Evolutionary conservation across 306 rosid genomes (phyloP), one percentile per base, ranked within the genome.

Genomic region (Clitoria ternatea): DNA sequence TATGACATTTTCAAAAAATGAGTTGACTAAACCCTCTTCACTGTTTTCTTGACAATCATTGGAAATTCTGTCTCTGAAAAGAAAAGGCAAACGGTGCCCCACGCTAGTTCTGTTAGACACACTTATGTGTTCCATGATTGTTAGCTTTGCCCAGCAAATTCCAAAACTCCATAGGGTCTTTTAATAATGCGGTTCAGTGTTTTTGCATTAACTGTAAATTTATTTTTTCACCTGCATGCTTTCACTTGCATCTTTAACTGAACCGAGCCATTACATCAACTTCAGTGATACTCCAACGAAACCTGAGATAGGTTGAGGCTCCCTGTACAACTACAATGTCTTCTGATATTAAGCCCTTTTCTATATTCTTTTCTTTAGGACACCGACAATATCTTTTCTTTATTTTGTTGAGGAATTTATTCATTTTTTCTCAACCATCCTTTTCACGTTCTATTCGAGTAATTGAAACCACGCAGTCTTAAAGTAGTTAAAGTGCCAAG

Each of bases 371-470:
- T 19, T 14, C 20, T 47, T 47, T 17, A 29, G 20, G 66, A 29
- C 50, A 57, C 5, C 15, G 35, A 55, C 19, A 27, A 26, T n/a
- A 43, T 36, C 50, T 40, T 59, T 23, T 23, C 9, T 32, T 1
- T 66, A 32, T 9, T 59, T 43, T 5, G 30, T 48, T 50, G 32
- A 59, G 44, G 42, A 78, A 49, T 14, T 72, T 65, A 30, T 63
- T 22, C 26, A 33, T 14, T 71, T 57, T 55, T 49, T 32, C 56
- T 27, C 40, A 52, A 43, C 61, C 45, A 67, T 79, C 50, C 30
- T 14, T 66, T 42, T 60, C 83, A 57, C n/a, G 29, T 61, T 48
- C 39, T 49, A 14, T 45, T 66, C 72, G 74, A 61, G 39, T 4
- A 53, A 60, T 54, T 53, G 54, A 70, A 62, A 61, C 32, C 32